A percentile compares a stretch with the other conserved stretches of the same genome.
These are phyloP conservation scores for Oryza punctata DNA, from an alignment of 176 grass and related monocot species.

Conservation along the genomic window DNA sequence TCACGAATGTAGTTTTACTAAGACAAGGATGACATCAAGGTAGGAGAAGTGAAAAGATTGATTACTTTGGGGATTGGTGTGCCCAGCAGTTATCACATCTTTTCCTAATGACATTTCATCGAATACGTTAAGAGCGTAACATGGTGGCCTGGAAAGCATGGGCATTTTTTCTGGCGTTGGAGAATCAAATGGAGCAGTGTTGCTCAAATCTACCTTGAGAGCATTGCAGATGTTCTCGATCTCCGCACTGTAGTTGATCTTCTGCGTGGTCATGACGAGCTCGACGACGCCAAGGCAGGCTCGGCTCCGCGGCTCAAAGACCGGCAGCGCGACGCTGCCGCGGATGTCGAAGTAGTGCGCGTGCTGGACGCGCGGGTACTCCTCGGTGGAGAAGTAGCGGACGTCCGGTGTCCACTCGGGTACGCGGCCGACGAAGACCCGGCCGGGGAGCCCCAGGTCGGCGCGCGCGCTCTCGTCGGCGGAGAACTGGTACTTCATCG, in stretches of 20 bases:
- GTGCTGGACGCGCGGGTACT: constrained; percentile 78
- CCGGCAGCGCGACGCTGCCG: constrained; percentile 74
- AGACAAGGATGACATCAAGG: neutral
- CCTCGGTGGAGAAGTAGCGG: constrained; percentile 70
- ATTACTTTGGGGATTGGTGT: constrained; percentile 57
- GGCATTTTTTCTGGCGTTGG: neutral
- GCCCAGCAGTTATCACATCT: constrained; percentile 44
- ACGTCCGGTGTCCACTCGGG: constrained; percentile 99
- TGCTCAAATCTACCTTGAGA: constrained; percentile 65
- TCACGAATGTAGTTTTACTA: constrained; percentile 12
- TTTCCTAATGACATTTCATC: constrained; percentile 42
- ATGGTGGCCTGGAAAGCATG: neutral
- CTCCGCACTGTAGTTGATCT: constrained; percentile 79
- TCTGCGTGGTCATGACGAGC: constrained; percentile 83
- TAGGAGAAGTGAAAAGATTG: constrained; percentile 39
- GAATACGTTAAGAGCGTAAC: constrained; percentile 40
- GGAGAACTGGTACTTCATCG: constrained; percentile 77
- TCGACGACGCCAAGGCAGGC: constrained; percentile 90
- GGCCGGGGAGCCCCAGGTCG: constrained; percentile 67
- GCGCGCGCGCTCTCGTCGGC: constrained; percentile 62
- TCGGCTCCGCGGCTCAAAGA: constrained; percentile 60
- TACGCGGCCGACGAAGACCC: constrained; percentile 82
- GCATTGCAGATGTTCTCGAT: constrained; percentile 86
- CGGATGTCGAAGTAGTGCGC: constrained; percentile 73
- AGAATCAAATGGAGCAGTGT: neutral